These are phyloP conservation scores for Mycena sanguinolenta DNA, from an alignment of 768 basidiomycete genomes.

Conservation along the genomic window DNA sequence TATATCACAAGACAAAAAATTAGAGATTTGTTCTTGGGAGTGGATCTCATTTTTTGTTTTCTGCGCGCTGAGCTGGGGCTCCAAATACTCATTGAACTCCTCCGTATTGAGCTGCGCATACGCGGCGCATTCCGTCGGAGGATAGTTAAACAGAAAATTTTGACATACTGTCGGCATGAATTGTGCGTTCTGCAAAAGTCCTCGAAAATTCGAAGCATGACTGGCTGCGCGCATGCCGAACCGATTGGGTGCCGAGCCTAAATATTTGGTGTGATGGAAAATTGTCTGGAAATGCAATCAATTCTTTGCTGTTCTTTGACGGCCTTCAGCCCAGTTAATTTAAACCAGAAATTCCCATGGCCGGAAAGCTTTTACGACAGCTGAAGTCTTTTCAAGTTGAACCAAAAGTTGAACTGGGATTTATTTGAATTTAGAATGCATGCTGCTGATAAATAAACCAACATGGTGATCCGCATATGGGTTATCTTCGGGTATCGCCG, in stretches of 20 bases:
- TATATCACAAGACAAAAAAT: not conserved
- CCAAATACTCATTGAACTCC: not conserved
- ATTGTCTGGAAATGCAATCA: too few relatives aligned
- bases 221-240: not conserved
- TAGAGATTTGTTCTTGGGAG: not conserved
- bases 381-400: too few relatives aligned
- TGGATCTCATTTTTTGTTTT: not conserved
- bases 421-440: not conserved
- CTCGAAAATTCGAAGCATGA: conserved; percentile 20
- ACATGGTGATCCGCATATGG: conserved; percentile 24
- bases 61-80: conserved; percentile 20
- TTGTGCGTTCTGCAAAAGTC: not conserved
- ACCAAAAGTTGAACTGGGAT: too few relatives aligned
- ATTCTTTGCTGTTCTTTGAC: too few relatives aligned
- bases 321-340: too few relatives aligned
- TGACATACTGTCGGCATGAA: not conserved
- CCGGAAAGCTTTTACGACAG: too few relatives aligned
- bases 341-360: too few relatives aligned
- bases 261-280: too few relatives aligned
- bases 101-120: not conserved
- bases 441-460: not conserved
- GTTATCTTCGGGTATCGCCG: conserved; percentile 32
- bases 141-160: conserved; percentile 7
- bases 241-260: too few relatives aligned
- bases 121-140: not conserved